phyloP scores from a whole-genome alignment of 2,329 filamentous ascomycete genomes.

The Chalara sp. region DNA sequence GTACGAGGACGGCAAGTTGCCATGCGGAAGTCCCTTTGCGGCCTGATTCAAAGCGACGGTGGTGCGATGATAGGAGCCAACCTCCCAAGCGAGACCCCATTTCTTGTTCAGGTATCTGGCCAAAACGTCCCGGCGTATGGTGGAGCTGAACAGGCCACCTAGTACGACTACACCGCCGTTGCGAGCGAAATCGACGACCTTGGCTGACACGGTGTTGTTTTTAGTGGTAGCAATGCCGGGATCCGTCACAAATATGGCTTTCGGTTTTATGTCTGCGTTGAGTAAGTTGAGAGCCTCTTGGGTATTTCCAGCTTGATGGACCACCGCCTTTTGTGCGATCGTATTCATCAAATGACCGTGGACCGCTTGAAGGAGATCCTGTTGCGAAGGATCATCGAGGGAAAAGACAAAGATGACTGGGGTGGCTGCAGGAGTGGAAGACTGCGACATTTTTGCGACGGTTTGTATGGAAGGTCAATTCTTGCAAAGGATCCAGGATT shows the following conservation, averaged over 20 bases:
- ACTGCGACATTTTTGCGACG: too few relatives aligned
- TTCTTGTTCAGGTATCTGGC: conserved; percentile 17
- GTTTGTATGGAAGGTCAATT: too few relatives aligned
- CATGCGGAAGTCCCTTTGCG: conserved; percentile 1
- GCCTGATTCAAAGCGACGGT: conserved; percentile 15
- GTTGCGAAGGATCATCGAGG: too few relatives aligned
- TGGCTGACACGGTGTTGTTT: conserved; percentile 16
- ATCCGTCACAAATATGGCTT: conserved; percentile 22
- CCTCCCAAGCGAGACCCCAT: conserved; percentile 16
- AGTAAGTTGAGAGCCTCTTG: too few relatives aligned
- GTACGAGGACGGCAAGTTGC: conserved; percentile 16
- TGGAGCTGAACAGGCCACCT: conserved; percentile 20
- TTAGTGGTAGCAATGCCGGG: conserved; percentile 14
- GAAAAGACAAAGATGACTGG: too few relatives aligned
- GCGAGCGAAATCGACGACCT: conserved; percentile 15
- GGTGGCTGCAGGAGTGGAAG: too few relatives aligned
- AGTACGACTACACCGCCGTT: conserved; percentile 22
- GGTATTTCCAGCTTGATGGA: too few relatives aligned
- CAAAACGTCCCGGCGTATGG: conserved; percentile 16
- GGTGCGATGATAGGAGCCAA: conserved; percentile 17
- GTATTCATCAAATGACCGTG: too few relatives aligned
- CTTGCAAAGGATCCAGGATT: too few relatives aligned
- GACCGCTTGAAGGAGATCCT: too few relatives aligned
- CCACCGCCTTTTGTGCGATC: too few relatives aligned
- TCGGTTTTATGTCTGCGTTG: conserved; percentile 1